Evolutionary conservation across 2,329 filamentous ascomycete genomes (phyloP).

Genomic region (Corynespora cassiicola): DNA sequence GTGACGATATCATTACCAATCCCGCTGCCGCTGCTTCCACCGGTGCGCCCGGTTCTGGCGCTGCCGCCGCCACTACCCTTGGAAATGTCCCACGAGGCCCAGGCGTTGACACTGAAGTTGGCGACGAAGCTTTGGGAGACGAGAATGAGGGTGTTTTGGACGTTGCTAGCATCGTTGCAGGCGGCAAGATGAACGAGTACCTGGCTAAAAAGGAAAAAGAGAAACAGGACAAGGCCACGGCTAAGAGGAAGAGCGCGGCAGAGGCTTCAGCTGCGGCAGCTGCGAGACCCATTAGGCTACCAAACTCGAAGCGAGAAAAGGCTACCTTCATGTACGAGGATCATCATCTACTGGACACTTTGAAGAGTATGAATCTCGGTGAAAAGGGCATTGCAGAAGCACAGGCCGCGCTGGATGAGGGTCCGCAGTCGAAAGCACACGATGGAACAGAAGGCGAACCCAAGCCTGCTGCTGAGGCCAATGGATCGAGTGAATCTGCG

Average conservation of each 20-base stretch:
- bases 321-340: conserved; percentile 80
- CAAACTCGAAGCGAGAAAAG: conserved; percentile 74
- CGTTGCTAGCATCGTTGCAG: conserved; percentile 83
- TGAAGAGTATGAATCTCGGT: conserved; percentile 58
- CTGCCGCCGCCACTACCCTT: conserved; percentile 50
- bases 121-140: conserved; percentile 55
- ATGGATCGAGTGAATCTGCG: conserved; percentile 26
- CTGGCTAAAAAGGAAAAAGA: conserved; percentile 83
- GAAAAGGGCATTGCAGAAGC: conserved; percentile 56
- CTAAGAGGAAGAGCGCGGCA: conserved; percentile 61
- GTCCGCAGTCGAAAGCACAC: conserved; percentile 47
- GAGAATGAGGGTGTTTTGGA: conserved; percentile 79
- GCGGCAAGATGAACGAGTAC: conserved; percentile 81
- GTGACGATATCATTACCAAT: conserved; percentile 51
- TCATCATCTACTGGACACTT: conserved; percentile 60
- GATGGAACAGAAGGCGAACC: conserved; percentile 39
- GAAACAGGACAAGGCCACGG: conserved; percentile 69
- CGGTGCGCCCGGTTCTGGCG: conserved; percentile 55
- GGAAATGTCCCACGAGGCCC: conserved; percentile 59
- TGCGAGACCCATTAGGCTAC: conserved; percentile 66
- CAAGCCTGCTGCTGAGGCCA: conserved; percentile 31
- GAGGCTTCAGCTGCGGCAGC: conserved; percentile 66
- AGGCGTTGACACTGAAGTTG: conserved; percentile 62
- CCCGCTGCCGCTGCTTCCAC: conserved; percentile 64
- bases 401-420: conserved; percentile 59